Conservation (phyloP, 257 asterid genomes). For the Fraxinus pennsylvanica region DNA sequence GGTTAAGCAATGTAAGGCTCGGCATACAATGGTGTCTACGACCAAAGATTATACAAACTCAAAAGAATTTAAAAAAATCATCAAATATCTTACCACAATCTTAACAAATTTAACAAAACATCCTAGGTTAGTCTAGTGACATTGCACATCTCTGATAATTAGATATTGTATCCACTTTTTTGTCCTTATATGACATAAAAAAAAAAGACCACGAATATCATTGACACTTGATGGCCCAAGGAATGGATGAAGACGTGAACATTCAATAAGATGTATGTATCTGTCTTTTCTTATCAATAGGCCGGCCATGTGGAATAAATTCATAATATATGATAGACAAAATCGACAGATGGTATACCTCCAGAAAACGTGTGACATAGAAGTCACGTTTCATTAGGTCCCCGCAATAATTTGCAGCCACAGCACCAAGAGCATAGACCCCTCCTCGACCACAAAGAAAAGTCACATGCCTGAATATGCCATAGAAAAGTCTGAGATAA, state of each 20-base stretch:
- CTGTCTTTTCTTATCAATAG: not conserved
- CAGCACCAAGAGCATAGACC: conserved; percentile 63
- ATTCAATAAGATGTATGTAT: not conserved
- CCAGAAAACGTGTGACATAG: conserved; percentile 51
- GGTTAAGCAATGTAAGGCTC: not conserved
- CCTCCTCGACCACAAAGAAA: conserved; percentile 79
- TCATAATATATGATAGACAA: not conserved
- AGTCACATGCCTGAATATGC: conserved; percentile 51
- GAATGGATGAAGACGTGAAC: not conserved
- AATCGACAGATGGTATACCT: conserved; percentile 37
- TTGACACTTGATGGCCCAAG: conserved; percentile 1
- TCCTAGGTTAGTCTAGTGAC: not conserved
- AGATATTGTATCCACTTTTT: not conserved
- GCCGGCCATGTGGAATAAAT: not conserved
- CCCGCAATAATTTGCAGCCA: conserved; percentile 50
- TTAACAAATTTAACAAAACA: not conserved
- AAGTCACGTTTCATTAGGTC: conserved; percentile 47
- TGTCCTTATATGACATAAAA: not conserved
- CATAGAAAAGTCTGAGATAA: not conserved
- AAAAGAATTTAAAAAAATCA: not conserved
- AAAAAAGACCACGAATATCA: not conserved
- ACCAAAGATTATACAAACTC: not conserved
- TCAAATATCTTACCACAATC: conserved; percentile 1
- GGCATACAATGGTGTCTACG: not conserved
- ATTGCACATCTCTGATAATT: not conserved